These are phyloP conservation scores for Beta macrorhiza DNA, from an alignment of 179 eudicot genomes.

Conservation along the genomic window DNA sequence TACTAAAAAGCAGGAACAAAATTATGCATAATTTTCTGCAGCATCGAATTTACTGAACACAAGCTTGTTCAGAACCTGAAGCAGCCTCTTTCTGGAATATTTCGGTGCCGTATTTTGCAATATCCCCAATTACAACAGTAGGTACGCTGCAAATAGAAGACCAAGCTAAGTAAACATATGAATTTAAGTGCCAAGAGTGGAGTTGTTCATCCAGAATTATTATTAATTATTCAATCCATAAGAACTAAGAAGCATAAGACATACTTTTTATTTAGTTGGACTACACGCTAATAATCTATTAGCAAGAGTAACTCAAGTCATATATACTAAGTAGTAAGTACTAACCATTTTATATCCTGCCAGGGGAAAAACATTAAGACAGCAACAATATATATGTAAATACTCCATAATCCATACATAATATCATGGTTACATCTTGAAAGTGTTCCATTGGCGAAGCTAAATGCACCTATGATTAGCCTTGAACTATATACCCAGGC, in stretches of 20 bases:
- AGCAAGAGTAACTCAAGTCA: too few relatives aligned
- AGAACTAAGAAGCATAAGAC: background rate
- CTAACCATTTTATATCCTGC: background rate
- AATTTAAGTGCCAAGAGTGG: background rate
- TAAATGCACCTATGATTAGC: conserved; percentile 41
- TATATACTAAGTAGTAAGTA: too few relatives aligned
- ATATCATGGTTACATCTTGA: conserved; percentile 7
- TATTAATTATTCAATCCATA: background rate
- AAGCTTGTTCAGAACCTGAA: conserved; percentile 47
- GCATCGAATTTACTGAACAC: conserved; percentile 65
- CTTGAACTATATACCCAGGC: background rate
- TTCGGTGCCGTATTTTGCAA: conserved; percentile 57
- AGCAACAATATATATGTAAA: background rate
- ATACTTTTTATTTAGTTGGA: background rate
- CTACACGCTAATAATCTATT: background rate
- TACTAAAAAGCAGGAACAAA: too few relatives aligned
- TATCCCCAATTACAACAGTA: conserved; percentile 48
- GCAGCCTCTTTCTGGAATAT: conserved; percentile 60
- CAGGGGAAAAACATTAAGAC: background rate
- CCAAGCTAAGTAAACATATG: background rate
- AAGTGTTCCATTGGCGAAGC: conserved; percentile 32
- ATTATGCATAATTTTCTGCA: conserved; percentile 31
- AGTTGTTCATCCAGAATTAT: too few relatives aligned
- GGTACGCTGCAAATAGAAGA: conserved; percentile 52
- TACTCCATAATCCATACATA: background rate